Base-by-base conservation (phyloP, 805 yeast species). In the Schwanniomyces polymorphus region DNA sequence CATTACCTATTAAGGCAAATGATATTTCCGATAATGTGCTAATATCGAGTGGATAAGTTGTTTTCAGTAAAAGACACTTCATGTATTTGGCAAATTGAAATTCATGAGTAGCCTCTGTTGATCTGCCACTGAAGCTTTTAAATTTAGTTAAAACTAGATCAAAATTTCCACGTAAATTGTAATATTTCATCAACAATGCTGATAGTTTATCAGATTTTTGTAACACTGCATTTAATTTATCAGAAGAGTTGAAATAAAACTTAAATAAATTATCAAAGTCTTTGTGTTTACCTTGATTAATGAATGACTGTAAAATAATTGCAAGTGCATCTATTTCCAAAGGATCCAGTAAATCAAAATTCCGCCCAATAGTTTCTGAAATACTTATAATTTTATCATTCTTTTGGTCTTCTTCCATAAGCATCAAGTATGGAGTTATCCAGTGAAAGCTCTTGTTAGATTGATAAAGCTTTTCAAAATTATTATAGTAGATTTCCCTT, bases 101-200 rank as follows among this genome's bases (percentile, higher is more conserved):
- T 7, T 52, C 42, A 11, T 59, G 61, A 27, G 46, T 49, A 21
- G 58, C 47, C 16, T 46, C 45, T 2, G 48, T 41, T 1, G 63
- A 57, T 6, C 51, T 45, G 3, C 45, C 44, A 6, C 50, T 42
- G 29, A 56, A 43, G 1, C 44, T 33, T 2, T 46, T 51, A 42
- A 63, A 64, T 27, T 59, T 55, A 17, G 50, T 27, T 23, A 57
- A 29, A 2, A 64, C 56, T 17, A 55, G 26, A 10, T 57, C 52
- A 29, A 41, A 40, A 10, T 57, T 41, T 18, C 68, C 61, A 41
- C 46, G 18, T 26, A 48, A 40, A 27, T 56, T 50, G 48, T 64
- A 63, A 48, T 63, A 67, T 12, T 54, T 52, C 28, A 64, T 51
- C 26, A 67, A 53, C n/a, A 67, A 50, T 17, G 46, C 54, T 21